Evolutionary conservation across 78 protist genomes (phyloP), one percentile per base, ranked within the genome.

Genomic region (Monosiga brevicollis): DNA sequence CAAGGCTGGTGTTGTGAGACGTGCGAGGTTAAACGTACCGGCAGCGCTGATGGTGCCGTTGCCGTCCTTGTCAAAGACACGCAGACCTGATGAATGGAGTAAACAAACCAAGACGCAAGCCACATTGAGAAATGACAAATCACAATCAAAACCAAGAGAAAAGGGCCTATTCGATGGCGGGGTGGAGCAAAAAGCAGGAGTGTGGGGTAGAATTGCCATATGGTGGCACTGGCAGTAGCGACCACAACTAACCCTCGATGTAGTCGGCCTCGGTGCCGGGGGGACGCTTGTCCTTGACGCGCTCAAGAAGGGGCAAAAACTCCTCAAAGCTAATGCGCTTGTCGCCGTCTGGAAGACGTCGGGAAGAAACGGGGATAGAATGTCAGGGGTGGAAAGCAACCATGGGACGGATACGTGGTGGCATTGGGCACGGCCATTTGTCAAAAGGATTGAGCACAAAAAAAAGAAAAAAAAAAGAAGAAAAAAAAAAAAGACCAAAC

Each of bases 41-140:
- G 62, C 62, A 20, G 62, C 62, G 62, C 29, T 20, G 62, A 49
- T 49, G 6, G 62, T 85, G 54, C 97, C 97, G 82, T 90, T 91
- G 40, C 91, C 91, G 73, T 94, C 94, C 79, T 89, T 88, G 85
- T 94, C 97, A 42, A 94, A 94, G 20, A 92, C 90, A 34, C 81
- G 83, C 84, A 92, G 85, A 10, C 88, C 75, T 83, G 76, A 11
- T 20, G 34, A 26, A 72, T 20, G 24, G 36, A 72, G 34, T 2
- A 32, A 26, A 3, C n/a, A n/a, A n/a, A 49, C 62, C 29, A 15
- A 15, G 62, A 6, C 62, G 29, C 62, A 49, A 6, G 62, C 6
- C 29, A 15, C 62, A 49, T 20, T 49, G 62, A 49, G 62, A 6
- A 49, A 49, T 15, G 25, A 72, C 34, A 6, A 72, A 32, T 11